These are phyloP conservation scores for Sarcodon aspratus DNA, from an alignment of 768 basidiomycete genomes.

Conservation along the genomic window DNA sequence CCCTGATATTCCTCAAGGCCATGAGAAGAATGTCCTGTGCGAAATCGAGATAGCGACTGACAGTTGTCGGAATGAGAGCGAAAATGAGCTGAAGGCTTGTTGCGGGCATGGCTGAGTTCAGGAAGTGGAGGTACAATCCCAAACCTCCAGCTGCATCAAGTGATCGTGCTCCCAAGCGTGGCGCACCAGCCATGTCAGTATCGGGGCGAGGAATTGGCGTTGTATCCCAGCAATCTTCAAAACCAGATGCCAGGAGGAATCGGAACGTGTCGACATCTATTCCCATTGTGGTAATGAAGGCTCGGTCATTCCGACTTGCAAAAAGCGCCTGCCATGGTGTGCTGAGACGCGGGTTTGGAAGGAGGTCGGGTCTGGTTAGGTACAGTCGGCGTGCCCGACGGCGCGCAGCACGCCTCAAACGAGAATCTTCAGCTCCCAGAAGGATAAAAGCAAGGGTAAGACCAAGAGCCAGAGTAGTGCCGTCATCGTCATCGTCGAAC, in stretches of 20 bases:
- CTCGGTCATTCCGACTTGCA: no score
- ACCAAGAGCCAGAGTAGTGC: no score
- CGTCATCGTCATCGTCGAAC: no score
- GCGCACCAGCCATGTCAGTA: constrained; percentile 8
- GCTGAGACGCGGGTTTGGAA: no score
- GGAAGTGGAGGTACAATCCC: constrained; percentile 28
- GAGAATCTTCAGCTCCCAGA: no score
- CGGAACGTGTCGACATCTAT: constrained; percentile 22
- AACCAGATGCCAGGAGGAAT: constrained; percentile 21
- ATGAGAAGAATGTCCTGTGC: constrained; percentile 18
- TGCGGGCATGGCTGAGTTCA: constrained; percentile 28
- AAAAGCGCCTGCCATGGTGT: no score
- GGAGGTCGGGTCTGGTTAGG: no score
- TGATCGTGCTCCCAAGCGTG: constrained; percentile 17
- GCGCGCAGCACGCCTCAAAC: no score
- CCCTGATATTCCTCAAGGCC: constrained; percentile 16
- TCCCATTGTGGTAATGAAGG: constrained; percentile 31
- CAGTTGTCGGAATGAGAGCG: constrained; percentile 25
- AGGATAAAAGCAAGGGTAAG: no score
- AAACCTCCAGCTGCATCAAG: constrained; percentile 28
- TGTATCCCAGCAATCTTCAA: constrained; percentile 13
- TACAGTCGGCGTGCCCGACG: no score
- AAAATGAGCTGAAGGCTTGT: constrained; percentile 29
- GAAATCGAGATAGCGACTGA: constrained; percentile 24
- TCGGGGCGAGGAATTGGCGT: constrained; percentile 22